Conservation (phyloP, 2,329 filamentous ascomycete species). For the Pseudocercospora eumusae region DNA sequence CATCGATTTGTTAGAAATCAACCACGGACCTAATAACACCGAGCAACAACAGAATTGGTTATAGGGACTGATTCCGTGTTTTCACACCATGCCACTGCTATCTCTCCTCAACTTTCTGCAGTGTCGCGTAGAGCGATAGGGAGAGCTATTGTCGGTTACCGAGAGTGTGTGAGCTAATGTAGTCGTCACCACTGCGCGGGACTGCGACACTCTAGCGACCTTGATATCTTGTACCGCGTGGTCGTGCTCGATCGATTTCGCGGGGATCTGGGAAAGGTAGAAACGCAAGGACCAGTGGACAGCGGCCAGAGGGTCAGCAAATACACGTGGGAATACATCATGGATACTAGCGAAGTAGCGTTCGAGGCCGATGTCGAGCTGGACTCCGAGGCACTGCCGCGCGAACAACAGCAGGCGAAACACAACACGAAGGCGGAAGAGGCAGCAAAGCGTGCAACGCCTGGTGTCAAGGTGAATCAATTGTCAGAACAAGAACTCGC, state of each 20-base stretch:
- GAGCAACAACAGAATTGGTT: conserved; percentile 2
- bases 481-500: conserved; percentile 20
- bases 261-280: background rate
- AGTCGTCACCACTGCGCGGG: conserved; percentile 3
- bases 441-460: conserved; percentile 30
- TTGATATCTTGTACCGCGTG: background rate
- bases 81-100: background rate
- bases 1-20: conserved; percentile 8
- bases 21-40: background rate
- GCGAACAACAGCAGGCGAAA: conserved; percentile 21
- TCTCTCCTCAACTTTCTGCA: background rate
- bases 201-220: background rate
- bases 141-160: background rate
- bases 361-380: conserved; percentile 40
- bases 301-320: conserved; percentile 5
- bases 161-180: background rate
- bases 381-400: conserved; percentile 29
- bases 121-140: conserved; percentile 6
- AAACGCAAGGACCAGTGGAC: background rate
- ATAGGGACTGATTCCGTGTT: background rate
- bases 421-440: conserved; percentile 24
- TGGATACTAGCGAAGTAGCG: conserved; percentile 38
- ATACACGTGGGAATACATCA: conserved; percentile 18
- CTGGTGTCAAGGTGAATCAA: conserved; percentile 26
- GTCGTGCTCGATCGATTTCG: background rate